Percentiles rank a stretch among this genome's conserved stretches.
Evolutionary conservation across 768 basidiomycete genomes (phyloP).

Genomic region (Pisolithus marmoratus): DNA sequence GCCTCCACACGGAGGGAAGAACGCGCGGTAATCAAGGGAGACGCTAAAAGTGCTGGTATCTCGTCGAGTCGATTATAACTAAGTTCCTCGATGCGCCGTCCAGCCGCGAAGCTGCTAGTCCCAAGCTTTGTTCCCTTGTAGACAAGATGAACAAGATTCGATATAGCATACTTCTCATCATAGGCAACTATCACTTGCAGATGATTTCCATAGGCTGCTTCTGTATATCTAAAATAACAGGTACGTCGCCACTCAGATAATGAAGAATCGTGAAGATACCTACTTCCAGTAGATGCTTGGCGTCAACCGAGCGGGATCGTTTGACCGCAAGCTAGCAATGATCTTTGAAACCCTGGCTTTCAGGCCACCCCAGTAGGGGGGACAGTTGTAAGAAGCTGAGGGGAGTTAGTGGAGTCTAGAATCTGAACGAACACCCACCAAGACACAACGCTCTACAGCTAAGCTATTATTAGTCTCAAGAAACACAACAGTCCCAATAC

Average conservation of each 20-base stretch:
- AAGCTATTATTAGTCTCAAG: background rate
- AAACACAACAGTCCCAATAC: background rate
- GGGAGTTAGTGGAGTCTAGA: background rate
- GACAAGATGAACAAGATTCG: slow-evolving; percentile 22
- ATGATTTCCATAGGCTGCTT: slow-evolving; percentile 1
- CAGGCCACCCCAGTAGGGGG: background rate
- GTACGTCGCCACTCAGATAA: background rate
- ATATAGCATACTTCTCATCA: background rate
- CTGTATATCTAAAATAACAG: background rate
- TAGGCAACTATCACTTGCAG: slow-evolving; percentile 11
- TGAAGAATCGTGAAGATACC: slow-evolving; percentile 1
- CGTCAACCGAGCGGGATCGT: background rate
- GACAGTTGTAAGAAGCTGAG: slow-evolving; percentile 32
- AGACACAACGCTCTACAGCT: slow-evolving; percentile 47
- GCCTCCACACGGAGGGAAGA: slow-evolving; percentile 12
- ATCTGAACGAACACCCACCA: slow-evolving; percentile 30
- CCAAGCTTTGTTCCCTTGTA: slow-evolving; percentile 6
- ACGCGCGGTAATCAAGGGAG: slow-evolving; percentile 10
- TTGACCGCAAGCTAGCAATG: slow-evolving; percentile 5
- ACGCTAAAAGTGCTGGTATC: slow-evolving; percentile 24
- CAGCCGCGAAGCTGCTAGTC: background rate
- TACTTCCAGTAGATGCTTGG: slow-evolving; percentile 8
- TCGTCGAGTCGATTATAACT: slow-evolving; percentile 26
- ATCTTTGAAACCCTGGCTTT: slow-evolving; percentile 6
- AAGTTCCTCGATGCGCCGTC: slow-evolving; percentile 23